Conservation (phyloP, 1,139 yeast species). For the Candida smagusa region DNA sequence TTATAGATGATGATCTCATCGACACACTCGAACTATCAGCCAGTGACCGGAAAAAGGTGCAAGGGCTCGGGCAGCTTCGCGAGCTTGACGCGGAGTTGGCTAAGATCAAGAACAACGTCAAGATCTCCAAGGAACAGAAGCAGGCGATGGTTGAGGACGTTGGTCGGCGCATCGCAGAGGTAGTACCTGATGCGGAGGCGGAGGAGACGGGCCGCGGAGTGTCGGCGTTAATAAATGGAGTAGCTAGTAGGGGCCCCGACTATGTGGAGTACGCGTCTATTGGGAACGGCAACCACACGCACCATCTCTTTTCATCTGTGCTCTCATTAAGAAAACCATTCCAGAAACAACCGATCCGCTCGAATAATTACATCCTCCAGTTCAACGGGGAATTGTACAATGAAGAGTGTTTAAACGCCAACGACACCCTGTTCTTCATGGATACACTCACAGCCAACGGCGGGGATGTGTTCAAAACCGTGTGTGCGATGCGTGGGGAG, state of each 20-base stretch:
- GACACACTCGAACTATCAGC: slow-evolving; percentile 12
- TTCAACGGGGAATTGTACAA: slow-evolving; percentile 90
- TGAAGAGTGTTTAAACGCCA: slow-evolving; percentile 37
- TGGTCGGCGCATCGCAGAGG: neutral
- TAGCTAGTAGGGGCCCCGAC: slow-evolving; percentile 22
- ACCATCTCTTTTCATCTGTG: slow-evolving; percentile 61
- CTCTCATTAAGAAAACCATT: slow-evolving; percentile 77
- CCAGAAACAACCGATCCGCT: slow-evolving; percentile 59
- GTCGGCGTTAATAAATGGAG: slow-evolving; percentile 6
- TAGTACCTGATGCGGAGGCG: neutral
- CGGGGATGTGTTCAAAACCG: slow-evolving; percentile 27
- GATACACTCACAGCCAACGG: slow-evolving; percentile 18
- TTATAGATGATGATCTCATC: slow-evolving; percentile 16
- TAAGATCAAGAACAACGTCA: slow-evolving; percentile 29
- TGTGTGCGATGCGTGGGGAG: slow-evolving; percentile 65
- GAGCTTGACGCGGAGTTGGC: slow-evolving; percentile 20
- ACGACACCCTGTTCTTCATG: slow-evolving; percentile 33
- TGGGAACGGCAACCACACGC: slow-evolving; percentile 8
- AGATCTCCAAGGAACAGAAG: slow-evolving; percentile 17
- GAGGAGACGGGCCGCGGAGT: neutral
- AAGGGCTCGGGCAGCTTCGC: slow-evolving; percentile 23
- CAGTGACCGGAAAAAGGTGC: slow-evolving; percentile 25
- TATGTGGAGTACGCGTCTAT: slow-evolving; percentile 13
- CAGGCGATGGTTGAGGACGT: neutral
- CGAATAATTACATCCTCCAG: slow-evolving; percentile 43